phyloP scores from a whole-genome alignment of 1,284 basidiomycete genomes.

The Marasmius fiardii region DNA sequence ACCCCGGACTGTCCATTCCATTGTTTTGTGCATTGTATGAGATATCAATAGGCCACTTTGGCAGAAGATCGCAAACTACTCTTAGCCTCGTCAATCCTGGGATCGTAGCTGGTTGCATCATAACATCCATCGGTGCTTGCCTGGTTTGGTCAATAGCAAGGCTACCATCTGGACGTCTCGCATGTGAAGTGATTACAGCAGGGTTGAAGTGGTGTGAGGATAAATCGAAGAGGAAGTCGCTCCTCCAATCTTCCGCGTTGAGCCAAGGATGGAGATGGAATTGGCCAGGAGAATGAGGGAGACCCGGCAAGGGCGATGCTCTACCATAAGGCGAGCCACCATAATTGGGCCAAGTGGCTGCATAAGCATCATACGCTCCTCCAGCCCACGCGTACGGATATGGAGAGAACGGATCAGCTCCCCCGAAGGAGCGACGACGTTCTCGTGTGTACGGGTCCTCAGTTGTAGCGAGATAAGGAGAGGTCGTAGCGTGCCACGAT shows the following conservation, averaged over 20 bases:
- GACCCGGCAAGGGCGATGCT: conserved; percentile 11
- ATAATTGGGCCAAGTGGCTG: not conserved
- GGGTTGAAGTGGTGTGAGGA: conserved; percentile 44
- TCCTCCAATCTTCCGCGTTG: conserved; percentile 46
- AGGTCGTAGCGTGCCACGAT: conserved; percentile 18
- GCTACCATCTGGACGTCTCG: not conserved
- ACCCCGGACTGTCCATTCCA: not conserved
- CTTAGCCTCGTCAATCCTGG: conserved; percentile 54
- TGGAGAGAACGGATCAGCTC: conserved; percentile 15
- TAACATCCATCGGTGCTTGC: conserved; percentile 38
- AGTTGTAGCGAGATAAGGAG: conserved; percentile 7
- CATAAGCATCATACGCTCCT: conserved; percentile 6
- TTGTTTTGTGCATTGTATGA: conserved; percentile 28
- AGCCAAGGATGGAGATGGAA: conserved; percentile 55
- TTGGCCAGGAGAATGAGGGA: conserved; percentile 22
- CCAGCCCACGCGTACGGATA: conserved; percentile 3
- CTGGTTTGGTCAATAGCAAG: conserved; percentile 27
- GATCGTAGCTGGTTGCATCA: conserved; percentile 51
- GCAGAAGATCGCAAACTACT: conserved; percentile 53
- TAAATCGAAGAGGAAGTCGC: conserved; percentile 54
- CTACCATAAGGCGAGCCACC: conserved; percentile 6
- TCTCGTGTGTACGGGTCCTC: conserved; percentile 17
- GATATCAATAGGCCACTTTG: conserved; percentile 61
- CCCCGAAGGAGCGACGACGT: conserved; percentile 42
- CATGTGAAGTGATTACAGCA: conserved; percentile 30